A percentile compares a stretch with the other conserved stretches of the same genome.
Evolutionary conservation across 768 basidiomycete genomes (phyloP).

Genomic region (Xanthoconium stramineum): DNA sequence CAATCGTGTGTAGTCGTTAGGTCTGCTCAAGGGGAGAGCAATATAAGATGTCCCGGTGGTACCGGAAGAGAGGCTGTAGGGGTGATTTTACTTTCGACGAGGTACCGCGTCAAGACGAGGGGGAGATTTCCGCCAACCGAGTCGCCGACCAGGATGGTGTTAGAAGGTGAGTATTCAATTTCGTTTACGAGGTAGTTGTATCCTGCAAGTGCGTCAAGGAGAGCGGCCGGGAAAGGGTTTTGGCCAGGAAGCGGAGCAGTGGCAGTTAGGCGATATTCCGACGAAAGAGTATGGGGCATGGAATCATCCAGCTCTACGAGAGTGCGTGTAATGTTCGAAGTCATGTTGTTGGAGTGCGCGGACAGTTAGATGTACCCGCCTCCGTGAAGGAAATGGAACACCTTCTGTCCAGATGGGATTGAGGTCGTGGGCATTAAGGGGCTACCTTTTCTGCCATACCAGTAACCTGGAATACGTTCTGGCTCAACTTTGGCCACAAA

Average conservation of each 20-base stretch:
- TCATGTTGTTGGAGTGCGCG: conserved; percentile 53
- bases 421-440: conserved; percentile 32
- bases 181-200: conserved; percentile 65
- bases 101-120: conserved; percentile 58
- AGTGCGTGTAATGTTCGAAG: conserved; percentile 43
- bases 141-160: conserved; percentile 71
- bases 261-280: conserved; percentile 72
- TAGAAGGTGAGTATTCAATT: conserved; percentile 52
- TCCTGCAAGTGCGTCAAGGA: conserved; percentile 71
- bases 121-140: conserved; percentile 78
- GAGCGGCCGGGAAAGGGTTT: conserved; percentile 70
- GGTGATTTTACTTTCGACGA: conserved; percentile 45
- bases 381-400: conserved; percentile 63
- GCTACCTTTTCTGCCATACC: conserved; percentile 44
- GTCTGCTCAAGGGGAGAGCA: conserved; percentile 60
- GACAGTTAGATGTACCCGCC: conserved; percentile 54
- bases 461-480: conserved; percentile 53
- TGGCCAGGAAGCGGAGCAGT: conserved; percentile 37
- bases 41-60: conserved; percentile 46
- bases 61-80: conserved; percentile 34
- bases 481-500: conserved; percentile 37
- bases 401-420: conserved; percentile 49
- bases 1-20: conserved; percentile 36
- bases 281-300: conserved; percentile 49
- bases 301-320: conserved; percentile 44